Percentiles rank a stretch among this genome's conserved stretches.
Conservation (phyloP, 768 basidiomycete species). For the Hortiboletus flavorubellus region DNA sequence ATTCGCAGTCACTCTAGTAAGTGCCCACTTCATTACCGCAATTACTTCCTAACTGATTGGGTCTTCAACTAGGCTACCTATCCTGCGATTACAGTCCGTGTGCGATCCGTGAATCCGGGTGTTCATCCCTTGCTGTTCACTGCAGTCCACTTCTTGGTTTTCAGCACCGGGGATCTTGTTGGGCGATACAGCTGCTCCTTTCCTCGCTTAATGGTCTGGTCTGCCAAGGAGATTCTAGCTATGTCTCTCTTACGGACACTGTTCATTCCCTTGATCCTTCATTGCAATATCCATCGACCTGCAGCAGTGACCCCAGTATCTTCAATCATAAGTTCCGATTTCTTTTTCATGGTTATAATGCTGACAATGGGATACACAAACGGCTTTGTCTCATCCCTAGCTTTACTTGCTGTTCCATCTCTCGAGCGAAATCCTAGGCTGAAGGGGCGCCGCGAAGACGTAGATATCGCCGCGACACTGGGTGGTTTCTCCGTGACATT, state of each 20-base stretch:
- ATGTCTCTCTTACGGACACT: constrained; percentile 69
- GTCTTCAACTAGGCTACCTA: constrained; percentile 63
- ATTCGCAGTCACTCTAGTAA: constrained; percentile 76
- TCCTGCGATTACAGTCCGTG: constrained; percentile 80
- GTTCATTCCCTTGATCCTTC: constrained; percentile 84
- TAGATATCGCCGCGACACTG: constrained; percentile 82
- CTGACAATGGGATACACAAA: constrained; percentile 74
- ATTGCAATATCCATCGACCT: constrained; percentile 76
- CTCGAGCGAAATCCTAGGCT: constrained; percentile 74
- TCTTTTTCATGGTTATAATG: constrained; percentile 70
- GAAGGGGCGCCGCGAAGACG: constrained; percentile 66
- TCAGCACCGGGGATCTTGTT: constrained; percentile 67
- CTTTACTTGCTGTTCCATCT: constrained; percentile 82
- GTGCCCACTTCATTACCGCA: constrained; percentile 17
- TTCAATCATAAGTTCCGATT: constrained; percentile 68
- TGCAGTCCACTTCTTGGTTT: constrained; percentile 72
- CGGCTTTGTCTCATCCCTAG: constrained; percentile 74
- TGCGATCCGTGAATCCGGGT: constrained; percentile 59
- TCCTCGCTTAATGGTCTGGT: constrained; percentile 66
- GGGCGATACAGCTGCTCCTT: constrained; percentile 70
- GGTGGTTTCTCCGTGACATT: constrained; percentile 75
- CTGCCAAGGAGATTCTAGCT: constrained; percentile 54
- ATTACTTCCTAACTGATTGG: constrained; percentile 3
- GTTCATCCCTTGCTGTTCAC: constrained; percentile 83
- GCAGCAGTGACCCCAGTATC: constrained; percentile 24